Percentiles rank a stretch among this genome's conserved stretches.
Evolutionary conservation across 2,329 filamentous ascomycete genomes (phyloP).

Genomic region (Teratosphaeria epicoccoides): DNA sequence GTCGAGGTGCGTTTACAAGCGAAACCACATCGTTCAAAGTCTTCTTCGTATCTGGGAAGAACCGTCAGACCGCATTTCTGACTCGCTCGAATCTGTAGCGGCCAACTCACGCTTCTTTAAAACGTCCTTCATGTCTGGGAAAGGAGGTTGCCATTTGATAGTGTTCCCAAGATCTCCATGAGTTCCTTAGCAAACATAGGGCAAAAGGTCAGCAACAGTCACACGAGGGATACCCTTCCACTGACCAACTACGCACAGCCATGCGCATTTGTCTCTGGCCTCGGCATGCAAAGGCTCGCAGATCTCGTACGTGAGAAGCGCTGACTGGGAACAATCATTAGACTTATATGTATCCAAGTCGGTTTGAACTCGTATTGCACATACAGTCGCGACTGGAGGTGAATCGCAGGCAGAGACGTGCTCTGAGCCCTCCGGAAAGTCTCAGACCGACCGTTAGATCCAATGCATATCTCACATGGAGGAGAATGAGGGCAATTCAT

Average conservation of each 20-base stretch:
- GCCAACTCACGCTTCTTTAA: slow-evolving; percentile 41
- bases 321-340: no score
- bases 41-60: slow-evolving; percentile 43
- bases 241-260: slow-evolving; percentile 53
- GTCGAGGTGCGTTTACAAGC: slow-evolving; percentile 53
- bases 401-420: slow-evolving; percentile 54
- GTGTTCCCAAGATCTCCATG: slow-evolving; percentile 56
- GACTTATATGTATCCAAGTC: no score
- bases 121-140: slow-evolving; percentile 52
- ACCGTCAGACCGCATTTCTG: background rate
- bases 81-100: background rate
- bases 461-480: no score
- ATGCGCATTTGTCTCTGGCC: slow-evolving; percentile 43
- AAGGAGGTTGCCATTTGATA: slow-evolving; percentile 55
- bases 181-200: no score
- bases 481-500: no score
- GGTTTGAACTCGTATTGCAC: no score
- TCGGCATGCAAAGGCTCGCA: slow-evolving; percentile 46
- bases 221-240: no score
- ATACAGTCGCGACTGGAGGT: slow-evolving; percentile 56
- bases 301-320: slow-evolving; percentile 54
- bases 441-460: no score
- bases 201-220: no score
- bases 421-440: slow-evolving; percentile 46
- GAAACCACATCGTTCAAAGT: slow-evolving; percentile 52